Conservation (phyloP, 768 basidiomycete genomes). For the Aureoboletus auriporus region DNA sequence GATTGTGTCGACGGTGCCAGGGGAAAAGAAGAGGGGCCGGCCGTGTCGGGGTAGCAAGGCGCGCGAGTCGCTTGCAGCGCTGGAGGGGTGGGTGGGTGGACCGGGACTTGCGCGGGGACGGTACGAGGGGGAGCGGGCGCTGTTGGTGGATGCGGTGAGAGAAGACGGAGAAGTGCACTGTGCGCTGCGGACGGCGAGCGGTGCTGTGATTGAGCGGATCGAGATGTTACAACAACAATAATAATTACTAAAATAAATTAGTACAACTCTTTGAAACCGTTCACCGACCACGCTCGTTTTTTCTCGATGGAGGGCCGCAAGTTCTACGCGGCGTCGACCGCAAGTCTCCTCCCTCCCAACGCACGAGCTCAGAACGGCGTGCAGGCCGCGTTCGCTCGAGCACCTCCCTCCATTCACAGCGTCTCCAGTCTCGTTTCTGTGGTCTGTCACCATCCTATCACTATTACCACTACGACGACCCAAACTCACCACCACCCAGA, state of each 20-base stretch:
- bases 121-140: conserved; percentile 43
- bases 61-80: conserved; percentile 39
- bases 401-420: conserved; percentile 34
- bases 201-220: conserved; percentile 49
- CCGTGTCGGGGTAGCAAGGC: conserved; percentile 33
- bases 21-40: conserved; percentile 55
- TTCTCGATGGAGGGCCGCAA: conserved; percentile 30
- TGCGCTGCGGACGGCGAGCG: conserved; percentile 44
- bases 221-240: conserved; percentile 20
- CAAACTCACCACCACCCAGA: conserved; percentile 20
- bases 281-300: conserved; percentile 16
- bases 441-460: conserved; percentile 29
- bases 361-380: conserved; percentile 29
- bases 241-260: background rate
- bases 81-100: conserved; percentile 44
- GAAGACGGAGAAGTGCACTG: conserved; percentile 13
- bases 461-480: no score
- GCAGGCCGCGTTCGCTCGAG: conserved; percentile 42
- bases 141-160: conserved; percentile 37
- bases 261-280: no score
- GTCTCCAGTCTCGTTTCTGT: conserved; percentile 38
- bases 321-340: conserved; percentile 47
- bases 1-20: conserved; percentile 35
- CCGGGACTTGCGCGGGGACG: conserved; percentile 27
- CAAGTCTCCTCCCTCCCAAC: conserved; percentile 45